Percentiles rank a stretch among this genome's conserved stretches.
These are phyloP conservation scores for Salix koriyanagi DNA, from an alignment of 345 rosid species.

Conservation along the genomic window DNA sequence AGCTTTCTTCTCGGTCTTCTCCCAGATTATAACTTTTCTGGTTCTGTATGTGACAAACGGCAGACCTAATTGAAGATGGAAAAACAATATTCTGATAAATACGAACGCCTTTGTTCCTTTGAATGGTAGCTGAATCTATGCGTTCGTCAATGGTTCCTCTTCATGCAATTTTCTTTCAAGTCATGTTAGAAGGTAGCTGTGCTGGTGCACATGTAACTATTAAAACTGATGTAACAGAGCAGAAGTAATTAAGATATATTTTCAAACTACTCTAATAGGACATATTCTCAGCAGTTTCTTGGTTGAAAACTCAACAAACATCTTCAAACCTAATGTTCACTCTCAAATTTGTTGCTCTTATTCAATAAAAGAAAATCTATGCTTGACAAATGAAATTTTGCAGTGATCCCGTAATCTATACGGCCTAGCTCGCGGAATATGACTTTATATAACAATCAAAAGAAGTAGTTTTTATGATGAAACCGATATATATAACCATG, in stretches of 20 bases:
- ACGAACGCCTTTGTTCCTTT: background rate
- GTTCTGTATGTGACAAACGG: too few relatives aligned
- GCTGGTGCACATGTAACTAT: background rate
- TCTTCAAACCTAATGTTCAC: background rate
- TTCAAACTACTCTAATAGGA: too few relatives aligned
- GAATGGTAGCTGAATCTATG: slow-evolving; percentile 10
- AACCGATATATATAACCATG: background rate
- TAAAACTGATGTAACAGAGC: background rate
- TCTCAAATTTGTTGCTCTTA: background rate
- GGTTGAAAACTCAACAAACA: background rate
- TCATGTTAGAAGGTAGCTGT: background rate
- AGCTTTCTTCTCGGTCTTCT: too few relatives aligned
- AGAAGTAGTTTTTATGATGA: background rate
- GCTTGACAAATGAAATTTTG: background rate
- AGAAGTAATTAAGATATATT: background rate
- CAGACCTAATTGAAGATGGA: background rate
- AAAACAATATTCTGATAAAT: background rate
- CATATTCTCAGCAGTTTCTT: background rate
- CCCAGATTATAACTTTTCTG: too few relatives aligned
- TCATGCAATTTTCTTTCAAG: background rate
- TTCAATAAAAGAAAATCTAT: background rate
- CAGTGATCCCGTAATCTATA: background rate
- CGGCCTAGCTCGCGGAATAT: too few relatives aligned
- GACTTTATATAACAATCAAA: too few relatives aligned
- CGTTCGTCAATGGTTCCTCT: background rate